Conservation (phyloP, 164 flowering plant genomes). For the Stephania yunnanensis region DNA sequence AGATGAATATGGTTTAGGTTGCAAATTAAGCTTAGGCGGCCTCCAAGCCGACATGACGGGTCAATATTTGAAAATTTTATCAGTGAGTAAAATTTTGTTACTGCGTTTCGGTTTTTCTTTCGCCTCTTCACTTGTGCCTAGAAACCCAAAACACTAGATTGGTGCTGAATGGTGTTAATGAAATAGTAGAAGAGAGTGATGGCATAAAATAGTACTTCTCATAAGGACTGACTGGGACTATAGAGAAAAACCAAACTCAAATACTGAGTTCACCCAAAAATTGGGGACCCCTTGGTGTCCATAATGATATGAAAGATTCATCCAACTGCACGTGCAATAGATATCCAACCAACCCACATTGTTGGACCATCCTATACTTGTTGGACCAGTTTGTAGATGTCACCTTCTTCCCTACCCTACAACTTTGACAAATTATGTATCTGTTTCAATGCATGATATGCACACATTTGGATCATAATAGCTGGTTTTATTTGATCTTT, state of each 20-base stretch:
- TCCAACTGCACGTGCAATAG: background rate
- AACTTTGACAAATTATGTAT: background rate
- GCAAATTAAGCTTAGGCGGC: background rate
- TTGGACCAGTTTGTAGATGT: constrained; percentile 1
- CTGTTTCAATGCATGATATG: background rate
- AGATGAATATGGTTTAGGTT: background rate
- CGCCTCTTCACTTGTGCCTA: background rate
- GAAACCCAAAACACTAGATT: background rate
- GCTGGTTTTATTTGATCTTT: background rate
- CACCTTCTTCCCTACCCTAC: constrained; percentile 1
- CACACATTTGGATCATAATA: background rate
- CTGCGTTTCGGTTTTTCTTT: background rate
- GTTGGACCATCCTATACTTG: background rate
- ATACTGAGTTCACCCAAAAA: background rate
- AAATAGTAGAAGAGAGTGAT: background rate
- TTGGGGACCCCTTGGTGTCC: background rate
- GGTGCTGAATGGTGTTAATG: background rate
- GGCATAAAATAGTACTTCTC: background rate
- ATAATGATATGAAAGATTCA: background rate
- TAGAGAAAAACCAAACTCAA: background rate
- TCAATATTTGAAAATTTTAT: background rate
- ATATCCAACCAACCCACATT: background rate
- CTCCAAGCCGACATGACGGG: background rate
- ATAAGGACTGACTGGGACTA: background rate
- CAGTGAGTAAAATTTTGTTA: background rate